Evolutionary conservation across 352 stramenopile species (phyloP).

Genomic region (Pythium folliculosum): DNA sequence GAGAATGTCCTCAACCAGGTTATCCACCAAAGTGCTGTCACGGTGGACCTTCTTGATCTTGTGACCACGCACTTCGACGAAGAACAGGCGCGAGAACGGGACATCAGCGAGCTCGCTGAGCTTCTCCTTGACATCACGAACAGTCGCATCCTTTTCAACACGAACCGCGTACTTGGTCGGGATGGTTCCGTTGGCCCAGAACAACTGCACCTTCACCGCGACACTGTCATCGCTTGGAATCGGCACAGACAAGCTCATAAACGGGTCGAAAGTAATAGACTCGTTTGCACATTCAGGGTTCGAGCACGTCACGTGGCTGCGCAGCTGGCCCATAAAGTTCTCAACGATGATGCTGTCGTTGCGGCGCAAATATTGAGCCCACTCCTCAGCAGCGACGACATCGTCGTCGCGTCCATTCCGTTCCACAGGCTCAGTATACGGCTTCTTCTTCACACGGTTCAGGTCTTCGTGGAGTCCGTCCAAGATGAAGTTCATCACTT

Average conservation of each 20-base stretch:
- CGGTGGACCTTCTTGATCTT: conserved; percentile 59
- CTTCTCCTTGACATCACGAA: conserved; percentile 65
- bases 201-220: conserved; percentile 63
- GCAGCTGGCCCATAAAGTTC: conserved; percentile 89
- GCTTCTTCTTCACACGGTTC: conserved; percentile 85
- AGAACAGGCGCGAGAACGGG: conserved; percentile 52
- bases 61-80: conserved; percentile 75
- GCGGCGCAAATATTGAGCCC: conserved; percentile 83
- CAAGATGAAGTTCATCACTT: conserved; percentile 92
- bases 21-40: conserved; percentile 47
- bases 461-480: conserved; percentile 93
- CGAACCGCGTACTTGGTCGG: conserved; percentile 74
- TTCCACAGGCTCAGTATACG: conserved; percentile 75
- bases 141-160: conserved; percentile 50
- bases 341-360: conserved; percentile 93
- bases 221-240: conserved; percentile 74
- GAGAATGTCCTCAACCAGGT: conserved; percentile 52
- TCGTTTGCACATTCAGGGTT: conserved; percentile 73
- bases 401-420: conserved; percentile 63
- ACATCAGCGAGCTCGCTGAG: conserved; percentile 53
- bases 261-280: conserved; percentile 90
- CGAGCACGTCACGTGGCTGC: conserved; percentile 85
- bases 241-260: conserved; percentile 88
- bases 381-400: conserved; percentile 77
- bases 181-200: conserved; percentile 69